Percentiles rank a stretch among this genome's conserved stretches.
phyloP scores from a whole-genome alignment of 441 rosid genomes.

The Aquilaria agallochum region DNA sequence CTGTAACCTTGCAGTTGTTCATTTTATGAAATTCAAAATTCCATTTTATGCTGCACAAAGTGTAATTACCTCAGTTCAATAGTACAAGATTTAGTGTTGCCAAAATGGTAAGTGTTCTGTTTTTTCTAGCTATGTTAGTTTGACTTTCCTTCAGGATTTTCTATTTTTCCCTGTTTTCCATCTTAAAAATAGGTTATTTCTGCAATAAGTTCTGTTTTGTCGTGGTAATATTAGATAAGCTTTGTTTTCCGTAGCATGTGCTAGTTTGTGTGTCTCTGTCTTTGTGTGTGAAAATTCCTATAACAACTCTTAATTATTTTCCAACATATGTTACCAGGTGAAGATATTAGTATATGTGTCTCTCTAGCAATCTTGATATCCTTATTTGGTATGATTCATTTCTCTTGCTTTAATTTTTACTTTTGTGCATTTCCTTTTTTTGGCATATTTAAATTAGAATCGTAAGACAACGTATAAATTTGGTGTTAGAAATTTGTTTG shows the following conservation, averaged over 20 bases:
- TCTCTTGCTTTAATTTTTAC: background rate
- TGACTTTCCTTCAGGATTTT: background rate
- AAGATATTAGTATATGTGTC: slow-evolving; percentile 79
- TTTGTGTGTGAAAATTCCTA: background rate
- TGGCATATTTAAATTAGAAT: too few relatives aligned
- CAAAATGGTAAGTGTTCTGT: slow-evolving; percentile 47
- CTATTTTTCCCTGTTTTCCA: background rate
- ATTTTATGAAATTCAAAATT: too few relatives aligned
- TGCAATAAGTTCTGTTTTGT: background rate
- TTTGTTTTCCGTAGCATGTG: background rate
- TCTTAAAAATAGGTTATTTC: background rate
- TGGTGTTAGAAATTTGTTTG: too few relatives aligned
- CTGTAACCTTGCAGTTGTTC: too few relatives aligned
- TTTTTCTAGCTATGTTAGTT: background rate
- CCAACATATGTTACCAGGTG: slow-evolving; percentile 47
- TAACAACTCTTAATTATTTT: slow-evolving; percentile 12
- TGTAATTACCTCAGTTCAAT: too few relatives aligned
- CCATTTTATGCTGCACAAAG: too few relatives aligned
- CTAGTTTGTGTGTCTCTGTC: background rate
- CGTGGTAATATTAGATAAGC: slow-evolving; percentile 1
- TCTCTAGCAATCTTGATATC: slow-evolving; percentile 80
- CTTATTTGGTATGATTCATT: slow-evolving; percentile 40
- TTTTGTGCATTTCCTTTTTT: too few relatives aligned
- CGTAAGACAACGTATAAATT: too few relatives aligned
- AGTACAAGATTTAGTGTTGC: too few relatives aligned